These are phyloP conservation scores for Lithospermum erythrorhizon DNA, from an alignment of 257 asterid species.

Conservation along the genomic window DNA sequence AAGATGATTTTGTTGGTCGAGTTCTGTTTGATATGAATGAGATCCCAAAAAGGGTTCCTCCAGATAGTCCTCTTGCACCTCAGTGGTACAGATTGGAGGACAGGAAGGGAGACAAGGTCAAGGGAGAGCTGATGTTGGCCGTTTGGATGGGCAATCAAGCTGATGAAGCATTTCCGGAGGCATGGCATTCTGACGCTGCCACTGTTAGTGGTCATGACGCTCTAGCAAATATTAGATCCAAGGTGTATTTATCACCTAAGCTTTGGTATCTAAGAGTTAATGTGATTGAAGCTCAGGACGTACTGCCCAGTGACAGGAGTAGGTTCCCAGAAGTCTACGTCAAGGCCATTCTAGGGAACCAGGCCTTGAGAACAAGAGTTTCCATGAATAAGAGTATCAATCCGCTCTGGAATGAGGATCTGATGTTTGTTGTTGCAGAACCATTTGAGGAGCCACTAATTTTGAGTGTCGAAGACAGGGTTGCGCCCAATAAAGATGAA, in stretches of 20 bases:
- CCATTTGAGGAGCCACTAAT: constrained; percentile 66
- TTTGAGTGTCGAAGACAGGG: constrained; percentile 58
- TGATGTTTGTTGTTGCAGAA: constrained; percentile 73
- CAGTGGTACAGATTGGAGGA: constrained; percentile 67
- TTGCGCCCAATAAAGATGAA: constrained; percentile 58
- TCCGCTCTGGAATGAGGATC: constrained; percentile 74
- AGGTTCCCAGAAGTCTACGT: constrained; percentile 58
- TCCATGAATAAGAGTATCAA: constrained; percentile 47
- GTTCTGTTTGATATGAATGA: constrained; percentile 49
- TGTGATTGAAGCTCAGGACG: constrained; percentile 65
- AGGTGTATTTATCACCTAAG: constrained; percentile 64
- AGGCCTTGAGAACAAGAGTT: constrained; percentile 40
- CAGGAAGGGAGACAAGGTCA: constrained; percentile 35
- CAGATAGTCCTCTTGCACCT: constrained; percentile 62
- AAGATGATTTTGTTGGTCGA: constrained; percentile 59
- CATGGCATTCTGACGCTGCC: constrained; percentile 64
- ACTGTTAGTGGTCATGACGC: constrained; percentile 50
- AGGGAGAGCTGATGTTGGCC: constrained; percentile 65
- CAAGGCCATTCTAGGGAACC: constrained; percentile 58
- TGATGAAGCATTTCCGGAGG: constrained; percentile 66
- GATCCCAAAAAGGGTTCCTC: constrained; percentile 55
- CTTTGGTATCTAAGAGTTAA: constrained; percentile 66
- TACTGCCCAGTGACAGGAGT: constrained; percentile 39
- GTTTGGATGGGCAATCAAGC: constrained; percentile 85
- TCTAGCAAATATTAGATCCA: constrained; percentile 42